phyloP scores from a whole-genome alignment of 331 rosid genomes.

The Malus hybrid region DNA sequence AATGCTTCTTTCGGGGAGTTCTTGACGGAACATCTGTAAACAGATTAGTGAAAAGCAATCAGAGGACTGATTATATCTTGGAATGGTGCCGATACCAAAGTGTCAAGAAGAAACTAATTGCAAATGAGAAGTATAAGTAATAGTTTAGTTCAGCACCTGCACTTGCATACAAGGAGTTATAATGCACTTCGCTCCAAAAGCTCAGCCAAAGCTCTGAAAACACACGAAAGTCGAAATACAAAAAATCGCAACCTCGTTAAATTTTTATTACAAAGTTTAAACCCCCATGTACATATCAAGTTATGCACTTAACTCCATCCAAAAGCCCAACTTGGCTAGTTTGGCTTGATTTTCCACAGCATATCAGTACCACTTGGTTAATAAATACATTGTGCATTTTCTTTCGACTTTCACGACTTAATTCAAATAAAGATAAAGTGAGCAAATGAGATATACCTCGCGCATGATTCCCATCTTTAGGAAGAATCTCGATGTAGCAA shows the following conservation, averaged over 20 bases:
- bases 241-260: neutral
- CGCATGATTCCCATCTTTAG: slow-evolving; percentile 52
- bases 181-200: slow-evolving; percentile 99
- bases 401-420: neutral
- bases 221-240: neutral
- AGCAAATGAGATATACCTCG: slow-evolving; percentile 47
- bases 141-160: slow-evolving; percentile 52
- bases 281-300: neutral
- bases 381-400: neutral
- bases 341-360: neutral
- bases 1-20: slow-evolving; percentile 57
- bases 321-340: neutral
- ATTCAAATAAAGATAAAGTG: neutral
- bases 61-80: neutral
- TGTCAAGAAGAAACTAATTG: neutral
- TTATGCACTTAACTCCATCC: neutral
- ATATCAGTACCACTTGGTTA: neutral
- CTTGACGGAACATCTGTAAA: slow-evolving; percentile 82
- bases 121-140: neutral
- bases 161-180: slow-evolving; percentile 66
- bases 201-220: slow-evolving; percentile 86
- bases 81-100: neutral
- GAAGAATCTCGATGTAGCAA: slow-evolving; percentile 86
- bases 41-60: neutral
- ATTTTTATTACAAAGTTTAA: neutral